These are phyloP conservation scores for Sugiyamaella japonica DNA, from an alignment of 1,139 yeast genomes.

Conservation along the genomic window DNA sequence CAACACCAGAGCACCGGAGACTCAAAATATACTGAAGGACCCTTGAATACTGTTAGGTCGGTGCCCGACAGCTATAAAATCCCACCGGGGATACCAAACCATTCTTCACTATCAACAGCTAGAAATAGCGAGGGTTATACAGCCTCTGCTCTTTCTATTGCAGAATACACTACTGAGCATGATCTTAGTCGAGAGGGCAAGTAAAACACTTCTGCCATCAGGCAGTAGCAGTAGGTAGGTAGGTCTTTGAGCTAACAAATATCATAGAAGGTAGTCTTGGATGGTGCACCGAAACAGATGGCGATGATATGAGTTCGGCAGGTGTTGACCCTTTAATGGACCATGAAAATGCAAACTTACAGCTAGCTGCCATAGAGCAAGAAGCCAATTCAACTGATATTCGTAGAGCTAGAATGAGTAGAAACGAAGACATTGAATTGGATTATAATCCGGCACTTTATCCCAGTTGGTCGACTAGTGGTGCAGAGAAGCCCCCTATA, in stretches of 20 bases:
- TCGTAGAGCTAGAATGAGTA: constrained; percentile 1
- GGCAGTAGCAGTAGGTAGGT: too few relatives aligned
- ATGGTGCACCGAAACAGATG: constrained; percentile 11
- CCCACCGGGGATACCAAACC: neutral
- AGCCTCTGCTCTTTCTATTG: neutral
- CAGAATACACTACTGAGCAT: neutral
- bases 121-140: neutral
- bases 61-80: neutral
- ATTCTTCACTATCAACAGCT: neutral
- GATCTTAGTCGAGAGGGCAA: neutral
- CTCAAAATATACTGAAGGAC: neutral
- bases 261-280: neutral
- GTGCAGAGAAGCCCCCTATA: constrained; percentile 41
- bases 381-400: constrained; percentile 2
- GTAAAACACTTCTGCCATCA: neutral
- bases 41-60: neutral
- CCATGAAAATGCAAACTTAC: neutral
- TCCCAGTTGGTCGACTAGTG: constrained; percentile 12
- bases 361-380: constrained; percentile 3
- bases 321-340: neutral
- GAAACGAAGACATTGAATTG: neutral
- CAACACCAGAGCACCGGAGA: neutral
- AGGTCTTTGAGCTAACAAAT: neutral
- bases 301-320: constrained; percentile 8
- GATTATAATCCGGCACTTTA: constrained; percentile 3